Evolutionary conservation across 2,329 filamentous ascomycete species (phyloP).

Genomic region (Rhynchosporium secalis): DNA sequence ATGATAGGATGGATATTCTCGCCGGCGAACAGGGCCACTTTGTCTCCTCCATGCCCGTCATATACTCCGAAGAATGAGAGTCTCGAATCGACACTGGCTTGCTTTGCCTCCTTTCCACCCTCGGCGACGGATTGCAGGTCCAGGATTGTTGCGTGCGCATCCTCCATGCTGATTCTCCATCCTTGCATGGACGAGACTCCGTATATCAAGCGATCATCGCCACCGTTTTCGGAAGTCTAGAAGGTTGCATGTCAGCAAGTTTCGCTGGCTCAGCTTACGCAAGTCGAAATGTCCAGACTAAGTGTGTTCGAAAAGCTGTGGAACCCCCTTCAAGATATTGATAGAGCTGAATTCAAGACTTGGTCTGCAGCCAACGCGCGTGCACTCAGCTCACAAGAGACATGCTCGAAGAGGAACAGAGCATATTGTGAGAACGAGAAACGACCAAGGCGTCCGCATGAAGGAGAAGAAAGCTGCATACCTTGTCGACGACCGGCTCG

Average conservation of each 20-base stretch:
- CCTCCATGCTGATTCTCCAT: slow-evolving; percentile 99
- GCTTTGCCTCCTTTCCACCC: slow-evolving; percentile 51
- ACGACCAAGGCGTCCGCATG: not conserved
- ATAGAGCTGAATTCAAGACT: not conserved
- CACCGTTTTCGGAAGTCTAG: slow-evolving; percentile 74
- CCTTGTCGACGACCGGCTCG: slow-evolving; percentile 98
- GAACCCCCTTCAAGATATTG: not conserved
- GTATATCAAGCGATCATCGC: slow-evolving; percentile 90
- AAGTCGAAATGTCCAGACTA: too few relatives aligned
- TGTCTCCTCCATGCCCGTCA: slow-evolving; percentile 95
- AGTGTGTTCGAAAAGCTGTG: not conserved
- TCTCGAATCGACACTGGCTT: slow-evolving; percentile 65
- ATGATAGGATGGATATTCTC: slow-evolving; percentile 93
- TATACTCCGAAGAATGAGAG: slow-evolving; percentile 98
- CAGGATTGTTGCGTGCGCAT: slow-evolving; percentile 86
- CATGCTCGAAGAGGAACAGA: slow-evolving; percentile 1
- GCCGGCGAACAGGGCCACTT: slow-evolving; percentile 90
- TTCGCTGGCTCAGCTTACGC: not conserved
- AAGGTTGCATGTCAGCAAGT: slow-evolving; percentile 22
- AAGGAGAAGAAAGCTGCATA: slow-evolving; percentile 49
- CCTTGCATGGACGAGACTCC: slow-evolving; percentile 99
- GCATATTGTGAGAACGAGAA: not conserved
- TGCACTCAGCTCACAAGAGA: not conserved
- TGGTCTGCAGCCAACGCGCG: not conserved
- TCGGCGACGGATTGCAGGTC: slow-evolving; percentile 66